Base-by-base conservation (phyloP, 306 rosid genomes). In the Cyamopsis tetragonoloba region DNA sequence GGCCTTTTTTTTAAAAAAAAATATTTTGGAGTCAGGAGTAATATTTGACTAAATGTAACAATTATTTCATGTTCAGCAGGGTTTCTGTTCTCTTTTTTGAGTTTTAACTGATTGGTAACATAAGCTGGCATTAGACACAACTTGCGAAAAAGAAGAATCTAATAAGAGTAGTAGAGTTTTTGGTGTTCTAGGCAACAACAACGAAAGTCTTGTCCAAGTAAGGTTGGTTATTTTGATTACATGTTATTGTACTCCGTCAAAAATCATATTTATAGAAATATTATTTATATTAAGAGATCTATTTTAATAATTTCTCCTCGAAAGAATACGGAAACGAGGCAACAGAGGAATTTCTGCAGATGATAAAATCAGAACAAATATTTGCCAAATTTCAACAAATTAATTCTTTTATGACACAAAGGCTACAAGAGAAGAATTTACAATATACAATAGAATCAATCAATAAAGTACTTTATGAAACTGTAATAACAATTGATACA, bases 401-500 rank as follows among this genome's bases (percentile, higher is more conserved):
- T 59, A n/a, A n/a, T n/a, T 4, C 5, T 7, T n/a, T 1, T 26
- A 15, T 28, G 11, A 48, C 20, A 31, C 1, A 41, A 20, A 50
- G 53, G 53, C 19, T 30, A 43, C 34, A 34, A 30, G 53, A 47
- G 71, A 81, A 67, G 66, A 77, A 77, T 77, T 72, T 81, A 77
- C 79, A 73, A 23, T 24, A 55, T 68, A 50, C 35, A 81, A 61
- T 68, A 50, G 43, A 81, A 61, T 72, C 35, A 72, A 76, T 30
- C 31, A 64, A 61, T 49, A 35, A 44, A 63, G 17, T 43, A 35
- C 56, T 12, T 17, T n/a, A 11, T 68, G 42, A 30, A 44, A 72
- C 53, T 24, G 34, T 37, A 48, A 41, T 10, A 22, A 49, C 0
- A 44, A 72, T 61, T 24, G 34, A 28, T 48, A 41, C 7, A 22